Percentiles rank a stretch among this genome's conserved stretches.
phyloP scores from a whole-genome alignment of 164 flowering plant species.

The grape (Vitis vinifera) region ASM3070453v1 NC_081808.1:5214001-5214500 shows the following conservation, averaged over 20 bases:
- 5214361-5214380: not conserved
- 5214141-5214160: slow-evolving; percentile 1
- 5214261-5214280: slow-evolving; percentile 33
- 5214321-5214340: slow-evolving; percentile 1
- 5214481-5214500: not conserved
- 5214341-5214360: not conserved
- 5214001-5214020: too few species aligned
- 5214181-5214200: slow-evolving; percentile 43
- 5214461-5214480: too few species aligned
- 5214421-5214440: too few species aligned
- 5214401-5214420: too few species aligned
- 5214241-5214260: slow-evolving; percentile 12
- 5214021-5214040: too few species aligned
- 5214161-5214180: slow-evolving; percentile 37
- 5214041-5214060: too few species aligned
- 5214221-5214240: slow-evolving; percentile 20
- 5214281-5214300: slow-evolving; percentile 38
- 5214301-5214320: slow-evolving; percentile 24
- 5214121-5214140: too few species aligned
- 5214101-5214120: too few species aligned
- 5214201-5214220: slow-evolving; percentile 43
- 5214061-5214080: too few species aligned
- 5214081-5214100: too few species aligned
- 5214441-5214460: not conserved
- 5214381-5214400: too few species aligned